Conservation (phyloP, 139 green algal genomes). For the Micractinium conductrix region DNA sequence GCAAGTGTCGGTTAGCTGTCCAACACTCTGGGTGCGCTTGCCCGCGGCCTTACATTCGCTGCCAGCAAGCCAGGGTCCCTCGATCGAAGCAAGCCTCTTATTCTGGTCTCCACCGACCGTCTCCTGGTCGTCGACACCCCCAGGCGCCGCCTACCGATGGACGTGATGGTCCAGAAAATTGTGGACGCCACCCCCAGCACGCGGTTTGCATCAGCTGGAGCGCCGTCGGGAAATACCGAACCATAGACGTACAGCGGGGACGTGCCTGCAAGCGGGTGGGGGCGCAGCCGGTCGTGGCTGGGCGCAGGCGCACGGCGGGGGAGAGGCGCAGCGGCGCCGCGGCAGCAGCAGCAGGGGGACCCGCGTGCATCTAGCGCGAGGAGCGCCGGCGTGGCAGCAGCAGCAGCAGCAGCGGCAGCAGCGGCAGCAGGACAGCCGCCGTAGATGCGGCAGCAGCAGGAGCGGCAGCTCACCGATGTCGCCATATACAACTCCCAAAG, state of each 20-base stretch:
- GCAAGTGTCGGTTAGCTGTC: neutral
- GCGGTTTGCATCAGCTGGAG: slow-evolving; percentile 32
- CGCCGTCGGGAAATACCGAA: slow-evolving; percentile 46
- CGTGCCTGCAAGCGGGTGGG: slow-evolving; percentile 54
- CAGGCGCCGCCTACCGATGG: neutral
- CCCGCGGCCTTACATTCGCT: neutral
- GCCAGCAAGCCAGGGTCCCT: neutral
- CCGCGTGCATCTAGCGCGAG: neutral
- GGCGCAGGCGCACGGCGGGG: no score
- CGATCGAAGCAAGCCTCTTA: neutral
- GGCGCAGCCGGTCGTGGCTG: no score
- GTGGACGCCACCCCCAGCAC: slow-evolving; percentile 62
- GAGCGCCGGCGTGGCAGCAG: neutral
- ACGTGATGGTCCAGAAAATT: slow-evolving; percentile 79
- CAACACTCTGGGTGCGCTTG: neutral
- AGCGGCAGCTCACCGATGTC: slow-evolving; percentile 41
- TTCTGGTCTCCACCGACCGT: neutral
- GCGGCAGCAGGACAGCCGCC: neutral
- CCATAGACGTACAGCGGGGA: slow-evolving; percentile 68
- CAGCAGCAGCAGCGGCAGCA: neutral
- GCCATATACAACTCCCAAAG: slow-evolving; percentile 59
- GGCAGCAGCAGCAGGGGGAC: neutral
- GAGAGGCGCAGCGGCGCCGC: neutral
- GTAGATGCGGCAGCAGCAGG: neutral
- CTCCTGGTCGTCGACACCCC: no score